Evolutionary conservation across 495 filamentous ascomycete genomes (phyloP).

Genomic region (Stereocaulon alpinum): DNA sequence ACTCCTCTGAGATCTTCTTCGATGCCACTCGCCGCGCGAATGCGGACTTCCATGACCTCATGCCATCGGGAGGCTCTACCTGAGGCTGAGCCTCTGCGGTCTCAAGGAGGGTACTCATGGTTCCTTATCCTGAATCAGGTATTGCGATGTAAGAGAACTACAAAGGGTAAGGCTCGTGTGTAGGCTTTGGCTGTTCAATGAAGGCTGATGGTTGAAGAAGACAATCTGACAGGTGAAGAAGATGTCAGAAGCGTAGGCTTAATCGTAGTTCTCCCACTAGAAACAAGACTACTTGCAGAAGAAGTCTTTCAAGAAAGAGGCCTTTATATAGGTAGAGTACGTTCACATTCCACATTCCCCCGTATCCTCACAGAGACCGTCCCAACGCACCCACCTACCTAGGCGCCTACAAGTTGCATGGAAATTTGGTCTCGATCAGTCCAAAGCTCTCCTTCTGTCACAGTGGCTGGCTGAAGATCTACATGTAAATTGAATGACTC

Average conservation of each 20-base stretch:
- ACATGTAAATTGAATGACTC: not conserved
- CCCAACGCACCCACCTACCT: not conserved
- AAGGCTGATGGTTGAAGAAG: no score
- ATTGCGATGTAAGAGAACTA: not conserved
- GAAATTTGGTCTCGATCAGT: not conserved
- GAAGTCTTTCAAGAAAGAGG: not conserved
- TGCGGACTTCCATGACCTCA: not conserved
- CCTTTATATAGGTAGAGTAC: not conserved
- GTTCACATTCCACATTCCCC: not conserved
- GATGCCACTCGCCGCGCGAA: not conserved
- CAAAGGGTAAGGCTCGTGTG: no score
- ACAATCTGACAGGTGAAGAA: no score
- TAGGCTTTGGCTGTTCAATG: not conserved
- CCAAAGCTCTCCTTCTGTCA: not conserved
- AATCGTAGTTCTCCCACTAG: no score
- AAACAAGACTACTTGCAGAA: not conserved
- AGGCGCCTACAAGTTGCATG: not conserved
- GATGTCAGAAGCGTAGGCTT: no score
- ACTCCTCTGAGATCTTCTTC: constrained; percentile 1
- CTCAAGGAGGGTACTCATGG: not conserved
- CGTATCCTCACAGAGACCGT: not conserved
- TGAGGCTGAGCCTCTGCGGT: not conserved
- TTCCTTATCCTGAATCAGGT: not conserved
- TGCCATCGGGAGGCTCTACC: not conserved
- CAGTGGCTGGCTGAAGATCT: constrained; percentile 4